Percentiles rank a stretch among this genome's conserved stretches.
phyloP scores from a whole-genome alignment of 352 stramenopile genomes.

The Globisporangium mamillatum region DNA sequence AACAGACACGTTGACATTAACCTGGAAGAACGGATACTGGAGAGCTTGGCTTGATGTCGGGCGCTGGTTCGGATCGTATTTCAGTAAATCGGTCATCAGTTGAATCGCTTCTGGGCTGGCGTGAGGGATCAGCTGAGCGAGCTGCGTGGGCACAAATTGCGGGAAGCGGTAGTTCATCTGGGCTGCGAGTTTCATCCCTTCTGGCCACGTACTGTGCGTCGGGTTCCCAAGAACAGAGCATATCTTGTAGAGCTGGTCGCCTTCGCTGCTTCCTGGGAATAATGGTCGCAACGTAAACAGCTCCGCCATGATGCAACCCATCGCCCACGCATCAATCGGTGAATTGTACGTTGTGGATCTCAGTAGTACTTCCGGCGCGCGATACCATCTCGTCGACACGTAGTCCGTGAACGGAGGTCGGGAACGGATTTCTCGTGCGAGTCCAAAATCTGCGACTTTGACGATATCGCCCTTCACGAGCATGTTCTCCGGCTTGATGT shows the following conservation, averaged over 20 bases:
- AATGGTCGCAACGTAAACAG: conserved; percentile 95
- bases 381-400: conserved; percentile 98
- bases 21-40: conserved; percentile 95
- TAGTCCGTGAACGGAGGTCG: conserved; percentile 96
- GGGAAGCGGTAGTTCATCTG: conserved; percentile 97
- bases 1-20: conserved; percentile 72
- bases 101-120: conserved; percentile 88
- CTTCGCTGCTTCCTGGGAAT: conserved; percentile 97
- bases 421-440: conserved; percentile 93
- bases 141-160: conserved; percentile 89
- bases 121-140: conserved; percentile 89
- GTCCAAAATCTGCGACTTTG: conserved; percentile 98
- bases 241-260: conserved; percentile 98
- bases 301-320: conserved; percentile 98
- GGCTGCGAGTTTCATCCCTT: conserved; percentile 94
- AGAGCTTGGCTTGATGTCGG: conserved; percentile 92
- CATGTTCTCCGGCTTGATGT: conserved; percentile 99
- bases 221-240: conserved; percentile 94
- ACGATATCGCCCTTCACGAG: conserved; percentile 93
- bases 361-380: conserved; percentile 96
- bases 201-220: conserved; percentile 88
- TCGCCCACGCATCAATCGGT: conserved; percentile 97
- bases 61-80: conserved; percentile 92
- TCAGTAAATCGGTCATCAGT: conserved; percentile 91
- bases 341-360: conserved; percentile 94